Evolutionary conservation across 441 rosid genomes (phyloP).

Genomic region (Gossypium schwendimanii): DNA sequence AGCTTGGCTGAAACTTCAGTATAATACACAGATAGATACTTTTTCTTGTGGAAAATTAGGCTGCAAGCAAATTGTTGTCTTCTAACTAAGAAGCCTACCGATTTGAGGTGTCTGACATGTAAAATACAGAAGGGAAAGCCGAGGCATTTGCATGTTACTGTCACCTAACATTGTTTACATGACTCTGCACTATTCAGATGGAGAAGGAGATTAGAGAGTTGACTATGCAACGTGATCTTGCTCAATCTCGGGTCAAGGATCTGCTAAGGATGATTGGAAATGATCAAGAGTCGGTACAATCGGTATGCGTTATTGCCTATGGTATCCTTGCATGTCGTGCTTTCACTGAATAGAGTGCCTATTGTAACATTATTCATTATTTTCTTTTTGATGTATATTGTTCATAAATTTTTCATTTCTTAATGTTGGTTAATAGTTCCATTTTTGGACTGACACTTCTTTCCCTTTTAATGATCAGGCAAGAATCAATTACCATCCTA

Average conservation of each 20-base stretch:
- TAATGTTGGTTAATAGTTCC: background rate
- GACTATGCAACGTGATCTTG: slow-evolving; percentile 72
- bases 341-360: background rate
- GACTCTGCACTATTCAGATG: slow-evolving; percentile 47
- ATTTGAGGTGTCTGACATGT: background rate
- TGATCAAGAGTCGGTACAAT: slow-evolving; percentile 42
- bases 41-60: background rate
- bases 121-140: background rate
- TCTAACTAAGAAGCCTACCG: background rate
- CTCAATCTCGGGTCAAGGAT: slow-evolving; percentile 75
- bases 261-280: slow-evolving; percentile 53
- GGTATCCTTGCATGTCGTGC: background rate
- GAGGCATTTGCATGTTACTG: background rate
- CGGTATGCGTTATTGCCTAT: slow-evolving; percentile 22
- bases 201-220: slow-evolving; percentile 71
- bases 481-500: slow-evolving; percentile 31
- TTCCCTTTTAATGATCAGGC: slow-evolving; percentile 27
- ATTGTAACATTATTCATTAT: background rate
- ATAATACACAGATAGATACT: background rate
- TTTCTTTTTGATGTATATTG: background rate
- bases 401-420: background rate
- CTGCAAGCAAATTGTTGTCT: background rate
- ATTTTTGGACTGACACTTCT: slow-evolving; percentile 12
- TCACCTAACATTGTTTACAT: slow-evolving; percentile 7
- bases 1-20: background rate